Conservation (phyloP, 768 basidiomycete species). For the Naematelia encephala region DNA sequence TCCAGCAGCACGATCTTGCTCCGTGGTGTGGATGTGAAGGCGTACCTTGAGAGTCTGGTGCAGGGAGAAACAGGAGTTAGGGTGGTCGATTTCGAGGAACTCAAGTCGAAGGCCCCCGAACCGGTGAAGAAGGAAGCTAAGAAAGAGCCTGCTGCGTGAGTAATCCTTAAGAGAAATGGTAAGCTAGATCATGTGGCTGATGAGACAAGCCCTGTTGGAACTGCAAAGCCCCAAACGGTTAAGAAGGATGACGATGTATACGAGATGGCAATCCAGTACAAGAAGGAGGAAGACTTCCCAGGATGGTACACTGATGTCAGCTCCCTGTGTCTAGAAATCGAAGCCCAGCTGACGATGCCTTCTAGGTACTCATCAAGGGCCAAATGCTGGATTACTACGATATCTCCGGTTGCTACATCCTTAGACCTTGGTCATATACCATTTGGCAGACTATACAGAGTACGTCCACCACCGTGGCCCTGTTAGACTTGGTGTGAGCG, state of each 20-base stretch:
- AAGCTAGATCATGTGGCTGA: too few species aligned
- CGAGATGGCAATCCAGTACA: slow-evolving; percentile 88
- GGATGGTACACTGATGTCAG: slow-evolving; percentile 89
- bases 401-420: slow-evolving; percentile 97
- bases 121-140: slow-evolving; percentile 34
- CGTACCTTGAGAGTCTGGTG: slow-evolving; percentile 65
- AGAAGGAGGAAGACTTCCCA: slow-evolving; percentile 93
- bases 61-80: slow-evolving; percentile 60
- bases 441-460: slow-evolving; percentile 97
- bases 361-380: slow-evolving; percentile 94
- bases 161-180: too few species aligned
- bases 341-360: background rate
- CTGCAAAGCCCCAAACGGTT: slow-evolving; percentile 13
- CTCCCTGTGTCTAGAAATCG: background rate
- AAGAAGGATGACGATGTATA: slow-evolving; percentile 76
- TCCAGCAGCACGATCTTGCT: slow-evolving; percentile 72
- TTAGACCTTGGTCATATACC: slow-evolving; percentile 94
- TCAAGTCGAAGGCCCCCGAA: slow-evolving; percentile 54
- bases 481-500: too few species aligned
- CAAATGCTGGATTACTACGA: slow-evolving; percentile 99
- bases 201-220: background rate
- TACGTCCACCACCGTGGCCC: slow-evolving; percentile 49
- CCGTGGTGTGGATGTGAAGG: slow-evolving; percentile 68
- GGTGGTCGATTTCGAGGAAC: slow-evolving; percentile 67
- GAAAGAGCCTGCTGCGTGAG: slow-evolving; percentile 27